Percentiles rank a stretch among this genome's conserved stretches.
phyloP scores from a whole-genome alignment of 805 yeast genomes.

The Wickerhamiella siamensis region DNA sequence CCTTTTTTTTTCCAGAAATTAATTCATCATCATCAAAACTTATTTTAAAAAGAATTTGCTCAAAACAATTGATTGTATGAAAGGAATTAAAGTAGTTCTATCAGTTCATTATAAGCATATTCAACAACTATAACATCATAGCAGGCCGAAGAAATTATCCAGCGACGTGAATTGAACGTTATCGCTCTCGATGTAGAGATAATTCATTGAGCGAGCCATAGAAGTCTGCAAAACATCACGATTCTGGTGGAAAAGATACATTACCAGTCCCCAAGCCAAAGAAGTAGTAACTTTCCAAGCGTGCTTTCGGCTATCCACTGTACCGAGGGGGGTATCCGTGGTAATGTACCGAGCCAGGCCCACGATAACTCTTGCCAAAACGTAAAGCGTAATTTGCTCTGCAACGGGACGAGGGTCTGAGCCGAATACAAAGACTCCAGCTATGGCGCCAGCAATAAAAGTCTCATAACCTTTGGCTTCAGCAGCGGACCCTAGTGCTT shows the following conservation, averaged over 20 bases:
- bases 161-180: slow-evolving; percentile 7
- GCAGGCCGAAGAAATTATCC: slow-evolving; percentile 13
- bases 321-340: slow-evolving; percentile 7
- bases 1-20: too few species aligned
- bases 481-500: slow-evolving; percentile 8
- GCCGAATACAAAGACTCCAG: slow-evolving; percentile 32
- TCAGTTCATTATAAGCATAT: neutral
- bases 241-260: slow-evolving; percentile 53
- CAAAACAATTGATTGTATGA: too few species aligned
- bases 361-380: slow-evolving; percentile 51
- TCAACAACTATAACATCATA: neutral
- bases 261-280: slow-evolving; percentile 56
- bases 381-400: slow-evolving; percentile 63
- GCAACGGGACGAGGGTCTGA: slow-evolving; percentile 32
- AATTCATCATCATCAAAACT: too few species aligned
- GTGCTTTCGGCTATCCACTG: slow-evolving; percentile 18
- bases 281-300: slow-evolving; percentile 52
- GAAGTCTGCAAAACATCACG: slow-evolving; percentile 50
- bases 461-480: slow-evolving; percentile 15
- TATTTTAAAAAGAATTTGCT: too few species aligned
- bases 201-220: slow-evolving; percentile 54
- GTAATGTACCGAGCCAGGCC: slow-evolving; percentile 31
- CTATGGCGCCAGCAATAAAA: slow-evolving; percentile 27
- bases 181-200: slow-evolving; percentile 43
- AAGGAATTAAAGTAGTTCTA: too few species aligned